Conservation (phyloP, 2,329 filamentous ascomycete genomes). For the Botryotinia narcissicola region DNA sequence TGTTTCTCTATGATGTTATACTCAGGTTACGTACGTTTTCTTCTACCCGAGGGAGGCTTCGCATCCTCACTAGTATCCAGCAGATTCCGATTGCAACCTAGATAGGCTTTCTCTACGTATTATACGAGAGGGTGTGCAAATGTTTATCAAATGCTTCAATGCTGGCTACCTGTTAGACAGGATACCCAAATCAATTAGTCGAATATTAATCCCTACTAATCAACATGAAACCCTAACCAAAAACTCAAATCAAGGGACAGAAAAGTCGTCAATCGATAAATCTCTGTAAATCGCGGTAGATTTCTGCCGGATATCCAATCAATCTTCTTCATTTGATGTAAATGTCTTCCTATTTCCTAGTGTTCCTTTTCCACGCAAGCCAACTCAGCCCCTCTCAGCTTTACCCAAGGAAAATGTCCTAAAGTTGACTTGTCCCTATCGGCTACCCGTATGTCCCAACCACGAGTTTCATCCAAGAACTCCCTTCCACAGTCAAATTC, state of each 20-base stretch:
- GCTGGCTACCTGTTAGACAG: neutral
- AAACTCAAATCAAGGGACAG: neutral
- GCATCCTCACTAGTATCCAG: neutral
- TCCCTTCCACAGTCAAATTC: slow-evolving; percentile 16
- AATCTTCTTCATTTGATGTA: slow-evolving; percentile 13
- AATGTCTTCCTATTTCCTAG: slow-evolving; percentile 1
- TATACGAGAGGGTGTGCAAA: neutral
- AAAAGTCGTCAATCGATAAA: neutral
- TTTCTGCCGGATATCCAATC: slow-evolving; percentile 1
- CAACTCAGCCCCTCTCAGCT: neutral
- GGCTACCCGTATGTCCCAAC: slow-evolving; percentile 17
- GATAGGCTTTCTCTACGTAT: neutral
- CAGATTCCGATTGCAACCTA: neutral
- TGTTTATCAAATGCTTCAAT: neutral
- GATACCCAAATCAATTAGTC: neutral
- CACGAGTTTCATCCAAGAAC: slow-evolving; percentile 20
- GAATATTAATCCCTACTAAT: neutral
- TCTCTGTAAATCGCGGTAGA: neutral
- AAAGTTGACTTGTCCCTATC: neutral
- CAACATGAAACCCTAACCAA: neutral
- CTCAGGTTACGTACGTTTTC: neutral
- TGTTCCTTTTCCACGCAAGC: slow-evolving; percentile 17
- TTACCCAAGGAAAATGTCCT: neutral
- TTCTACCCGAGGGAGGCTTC: neutral
- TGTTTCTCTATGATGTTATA: neutral